phyloP scores from a whole-genome alignment of 768 basidiomycete genomes.

The Termitomyces titanicus region DNA sequence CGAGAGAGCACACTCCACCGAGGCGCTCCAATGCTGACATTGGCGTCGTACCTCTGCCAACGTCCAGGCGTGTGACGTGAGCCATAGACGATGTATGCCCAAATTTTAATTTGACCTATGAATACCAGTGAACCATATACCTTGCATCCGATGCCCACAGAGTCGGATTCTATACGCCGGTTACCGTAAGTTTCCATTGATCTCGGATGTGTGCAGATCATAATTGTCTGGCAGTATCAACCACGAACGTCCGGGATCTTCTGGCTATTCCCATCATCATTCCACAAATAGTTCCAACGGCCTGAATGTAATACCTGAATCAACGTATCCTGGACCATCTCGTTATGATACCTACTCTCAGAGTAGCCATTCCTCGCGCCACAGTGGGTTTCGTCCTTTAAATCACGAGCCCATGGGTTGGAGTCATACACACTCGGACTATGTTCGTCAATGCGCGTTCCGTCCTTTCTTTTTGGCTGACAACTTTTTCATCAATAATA shows the following conservation, averaged over 20 bases:
- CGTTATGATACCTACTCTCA: constrained; percentile 54
- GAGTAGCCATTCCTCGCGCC: constrained; percentile 35
- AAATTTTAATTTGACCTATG: constrained; percentile 11
- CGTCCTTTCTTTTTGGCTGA: neutral
- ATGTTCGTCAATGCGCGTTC: constrained; percentile 41
- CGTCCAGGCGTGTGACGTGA: constrained; percentile 36
- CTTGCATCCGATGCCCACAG: constrained; percentile 41
- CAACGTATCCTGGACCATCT: constrained; percentile 44
- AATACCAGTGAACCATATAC: constrained; percentile 41
- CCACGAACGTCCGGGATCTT: constrained; percentile 32
- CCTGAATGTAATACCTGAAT: constrained; percentile 59
- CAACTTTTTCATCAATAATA: constrained; percentile 15
- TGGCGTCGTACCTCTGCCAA: constrained; percentile 35
- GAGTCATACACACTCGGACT: constrained; percentile 47
- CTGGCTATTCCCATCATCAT: constrained; percentile 45
- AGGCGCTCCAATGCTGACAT: constrained; percentile 44
- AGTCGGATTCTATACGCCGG: constrained; percentile 41
- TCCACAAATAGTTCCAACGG: constrained; percentile 35
- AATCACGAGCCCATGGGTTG: constrained; percentile 49
- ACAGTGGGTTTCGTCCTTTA: constrained; percentile 47
- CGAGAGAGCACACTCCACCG: constrained; percentile 63
- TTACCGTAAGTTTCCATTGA: constrained; percentile 37
- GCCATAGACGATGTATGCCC: constrained; percentile 11
- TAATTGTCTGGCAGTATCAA: constrained; percentile 11
- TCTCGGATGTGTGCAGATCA: constrained; percentile 1